These are phyloP conservation scores for Beta vulgaris DNA, from an alignment of 148 eudicot genomes.

Conservation along the genomic window DNA sequence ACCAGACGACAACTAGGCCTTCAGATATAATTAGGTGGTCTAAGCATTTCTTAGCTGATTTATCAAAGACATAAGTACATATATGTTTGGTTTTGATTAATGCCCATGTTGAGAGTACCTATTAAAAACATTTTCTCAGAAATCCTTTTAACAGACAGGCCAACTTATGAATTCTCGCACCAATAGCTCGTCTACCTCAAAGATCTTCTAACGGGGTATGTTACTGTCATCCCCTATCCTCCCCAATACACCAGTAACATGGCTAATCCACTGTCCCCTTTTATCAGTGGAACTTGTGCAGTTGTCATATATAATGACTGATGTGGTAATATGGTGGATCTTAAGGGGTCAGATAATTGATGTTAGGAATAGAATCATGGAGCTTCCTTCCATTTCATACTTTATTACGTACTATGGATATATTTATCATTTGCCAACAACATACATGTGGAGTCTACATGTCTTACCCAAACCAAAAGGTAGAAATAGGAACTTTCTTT, in stretches of 20 bases:
- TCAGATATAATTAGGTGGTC: background rate
- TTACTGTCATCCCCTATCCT: constrained; percentile 1
- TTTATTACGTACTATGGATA: constrained; percentile 80
- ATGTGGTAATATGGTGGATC: constrained; percentile 86
- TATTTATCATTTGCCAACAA: constrained; percentile 76
- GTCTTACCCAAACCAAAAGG: constrained; percentile 90
- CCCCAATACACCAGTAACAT: background rate
- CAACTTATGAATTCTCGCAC: constrained; percentile 86
- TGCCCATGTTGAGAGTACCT: too few species aligned
- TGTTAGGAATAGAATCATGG: constrained; percentile 66
- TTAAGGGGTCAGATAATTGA: constrained; percentile 73
- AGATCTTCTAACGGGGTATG: constrained; percentile 83
- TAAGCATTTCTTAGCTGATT: background rate
- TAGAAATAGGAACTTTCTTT: constrained; percentile 14
- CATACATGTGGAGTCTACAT: constrained; percentile 97
- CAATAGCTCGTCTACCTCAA: constrained; percentile 81
- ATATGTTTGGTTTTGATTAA: too few species aligned
- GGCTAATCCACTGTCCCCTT: background rate
- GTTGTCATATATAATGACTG: constrained; percentile 86
- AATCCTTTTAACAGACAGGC: constrained; percentile 57
- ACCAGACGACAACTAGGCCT: background rate
- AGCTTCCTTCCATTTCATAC: constrained; percentile 86
- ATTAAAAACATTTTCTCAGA: constrained; percentile 11
- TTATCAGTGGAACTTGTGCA: constrained; percentile 36
- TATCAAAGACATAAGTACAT: background rate